A percentile compares a stretch with the other conserved stretches of the same genome.
phyloP scores from a whole-genome alignment of 2,329 filamentous ascomycete species.

The Cordyceps fumosorosea region DNA sequence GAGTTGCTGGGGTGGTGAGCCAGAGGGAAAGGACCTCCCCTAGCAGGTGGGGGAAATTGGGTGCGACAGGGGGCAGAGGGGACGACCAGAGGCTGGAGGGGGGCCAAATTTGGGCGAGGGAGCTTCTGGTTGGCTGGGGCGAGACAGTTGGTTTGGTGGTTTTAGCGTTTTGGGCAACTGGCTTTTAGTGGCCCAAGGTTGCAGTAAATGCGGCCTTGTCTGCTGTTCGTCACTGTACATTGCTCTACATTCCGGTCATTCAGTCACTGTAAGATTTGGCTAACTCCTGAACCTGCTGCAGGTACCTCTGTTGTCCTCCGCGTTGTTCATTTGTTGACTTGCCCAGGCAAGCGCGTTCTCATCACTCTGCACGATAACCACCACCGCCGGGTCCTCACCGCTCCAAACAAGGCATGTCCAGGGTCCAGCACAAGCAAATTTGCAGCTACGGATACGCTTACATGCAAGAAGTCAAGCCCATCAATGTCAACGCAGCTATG shows the following conservation, averaged over 20 bases:
- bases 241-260: neutral
- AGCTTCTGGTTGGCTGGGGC: conserved; percentile 7
- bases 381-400: neutral
- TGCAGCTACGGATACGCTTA: neutral
- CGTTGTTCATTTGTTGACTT: conserved; percentile 8
- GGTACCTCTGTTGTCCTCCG: neutral
- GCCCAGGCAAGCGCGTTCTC: conserved; percentile 6
- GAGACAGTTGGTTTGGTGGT: conserved; percentile 1
- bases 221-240: neutral
- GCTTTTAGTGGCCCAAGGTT: neutral
- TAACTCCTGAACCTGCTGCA: neutral
- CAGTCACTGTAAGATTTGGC: neutral
- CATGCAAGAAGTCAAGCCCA: neutral
- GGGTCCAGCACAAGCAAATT: neutral
- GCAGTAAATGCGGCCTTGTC: neutral
- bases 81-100: neutral
- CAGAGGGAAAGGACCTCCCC: neutral
- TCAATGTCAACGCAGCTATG: neutral
- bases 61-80: conserved; percentile 28
- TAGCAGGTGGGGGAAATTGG: conserved; percentile 41
- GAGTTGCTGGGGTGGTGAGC: conserved; percentile 5
- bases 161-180: neutral
- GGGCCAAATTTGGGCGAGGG: neutral
- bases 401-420: neutral
- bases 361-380: neutral